phyloP scores from a whole-genome alignment of 202 grass and related monocot species.

The Cymbopogon flexuosus region DNA sequence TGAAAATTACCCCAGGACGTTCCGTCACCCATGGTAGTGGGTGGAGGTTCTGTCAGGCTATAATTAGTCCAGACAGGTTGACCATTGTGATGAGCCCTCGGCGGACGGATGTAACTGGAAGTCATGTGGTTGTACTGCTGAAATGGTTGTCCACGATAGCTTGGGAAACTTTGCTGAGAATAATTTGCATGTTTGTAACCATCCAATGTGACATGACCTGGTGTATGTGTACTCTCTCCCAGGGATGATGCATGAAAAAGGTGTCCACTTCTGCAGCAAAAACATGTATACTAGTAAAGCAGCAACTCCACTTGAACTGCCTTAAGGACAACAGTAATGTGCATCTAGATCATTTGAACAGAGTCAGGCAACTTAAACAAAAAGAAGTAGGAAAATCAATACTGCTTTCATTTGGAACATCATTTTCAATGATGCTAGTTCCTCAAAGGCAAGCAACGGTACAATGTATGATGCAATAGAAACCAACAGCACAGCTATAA shows the following conservation, averaged over 20 bases:
- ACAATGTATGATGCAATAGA: conserved; percentile 17
- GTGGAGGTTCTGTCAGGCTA: conserved; percentile 46
- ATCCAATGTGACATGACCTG: conserved; percentile 33
- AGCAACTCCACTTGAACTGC: conserved; percentile 1
- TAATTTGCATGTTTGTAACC: conserved; percentile 51
- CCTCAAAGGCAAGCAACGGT: background rate
- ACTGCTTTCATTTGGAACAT: background rate
- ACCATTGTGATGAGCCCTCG: conserved; percentile 38
- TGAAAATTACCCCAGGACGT: conserved; percentile 66
- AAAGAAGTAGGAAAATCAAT: background rate
- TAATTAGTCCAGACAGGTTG: conserved; percentile 48
- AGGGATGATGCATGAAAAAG: conserved; percentile 51
- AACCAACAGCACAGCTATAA: conserved; percentile 1
- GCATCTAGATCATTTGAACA: conserved; percentile 12
- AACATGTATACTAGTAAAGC: conserved; percentile 25
- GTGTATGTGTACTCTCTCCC: conserved; percentile 42
- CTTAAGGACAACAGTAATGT: background rate
- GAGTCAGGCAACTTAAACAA: background rate
- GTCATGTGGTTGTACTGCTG: conserved; percentile 56
- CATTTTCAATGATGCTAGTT: background rate
- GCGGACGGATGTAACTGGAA: conserved; percentile 41
- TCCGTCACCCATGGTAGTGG: conserved; percentile 35
- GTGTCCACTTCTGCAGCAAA: conserved; percentile 45
- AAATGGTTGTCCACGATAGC: conserved; percentile 53
- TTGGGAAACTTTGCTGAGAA: conserved; percentile 58